phyloP scores from a whole-genome alignment of 2,329 filamentous ascomycete species.

The Venturia nashicola region DNA sequence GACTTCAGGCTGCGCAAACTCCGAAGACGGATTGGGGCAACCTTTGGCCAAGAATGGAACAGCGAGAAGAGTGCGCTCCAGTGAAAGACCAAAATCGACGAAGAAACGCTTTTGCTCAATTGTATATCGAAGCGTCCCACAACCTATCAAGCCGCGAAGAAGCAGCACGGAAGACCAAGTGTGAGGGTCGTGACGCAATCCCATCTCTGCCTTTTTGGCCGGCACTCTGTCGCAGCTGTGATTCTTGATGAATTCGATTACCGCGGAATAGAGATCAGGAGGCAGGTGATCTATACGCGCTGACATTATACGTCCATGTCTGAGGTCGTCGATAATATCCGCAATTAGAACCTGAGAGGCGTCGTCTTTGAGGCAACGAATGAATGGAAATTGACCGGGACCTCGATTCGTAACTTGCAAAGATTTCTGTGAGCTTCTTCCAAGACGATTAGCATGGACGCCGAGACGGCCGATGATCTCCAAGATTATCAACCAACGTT shows the following conservation, averaged over 20 bases:
- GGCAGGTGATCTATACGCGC: too few relatives aligned
- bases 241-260: not conserved
- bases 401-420: not conserved
- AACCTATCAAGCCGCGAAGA: conserved; percentile 49
- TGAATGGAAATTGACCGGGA: conserved; percentile 29
- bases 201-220: not conserved
- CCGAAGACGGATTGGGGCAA: conserved; percentile 46
- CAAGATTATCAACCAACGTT: conserved; percentile 46
- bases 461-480: conserved; percentile 35
- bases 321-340: conserved; percentile 13
- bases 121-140: conserved; percentile 43
- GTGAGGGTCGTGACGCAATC: not conserved
- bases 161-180: conserved; percentile 32
- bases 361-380: conserved; percentile 35
- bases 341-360: conserved; percentile 20
- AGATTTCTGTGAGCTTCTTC: not conserved
- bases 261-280: not conserved
- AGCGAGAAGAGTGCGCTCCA: conserved; percentile 22
- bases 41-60: conserved; percentile 59
- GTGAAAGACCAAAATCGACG: conserved; percentile 43
- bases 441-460: not conserved
- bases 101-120: conserved; percentile 53
- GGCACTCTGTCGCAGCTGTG: too few relatives aligned
- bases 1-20: conserved; percentile 60
- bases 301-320: conserved; percentile 13